These are phyloP conservation scores for Tolypocladium guangdongense DNA, from an alignment of 2,329 filamentous ascomycete genomes.

Conservation along the genomic window DNA sequence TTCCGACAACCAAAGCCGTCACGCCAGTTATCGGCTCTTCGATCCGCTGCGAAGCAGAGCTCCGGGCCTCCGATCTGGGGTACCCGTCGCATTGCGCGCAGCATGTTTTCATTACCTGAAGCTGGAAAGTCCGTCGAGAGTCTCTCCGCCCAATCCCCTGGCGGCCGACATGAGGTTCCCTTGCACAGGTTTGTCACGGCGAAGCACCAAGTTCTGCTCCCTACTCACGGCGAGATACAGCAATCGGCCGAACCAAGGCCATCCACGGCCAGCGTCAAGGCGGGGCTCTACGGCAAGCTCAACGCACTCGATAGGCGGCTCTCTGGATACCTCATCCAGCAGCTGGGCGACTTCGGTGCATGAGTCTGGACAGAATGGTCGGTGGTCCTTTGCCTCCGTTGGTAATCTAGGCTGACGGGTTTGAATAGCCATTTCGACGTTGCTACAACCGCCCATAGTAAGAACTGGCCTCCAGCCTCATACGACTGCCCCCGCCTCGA, in stretches of 20 bases:
- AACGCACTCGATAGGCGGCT: constrained; percentile 76
- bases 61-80: background rate
- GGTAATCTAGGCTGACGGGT: background rate
- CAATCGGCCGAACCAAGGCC: constrained; percentile 32
- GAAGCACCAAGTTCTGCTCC: background rate
- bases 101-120: constrained; percentile 48
- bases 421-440: constrained; percentile 68
- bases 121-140: constrained; percentile 58
- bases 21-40: constrained; percentile 23
- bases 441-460: constrained; percentile 84
- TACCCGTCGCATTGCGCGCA: constrained; percentile 13
- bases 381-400: constrained; percentile 4
- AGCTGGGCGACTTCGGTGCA: constrained; percentile 44
- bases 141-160: constrained; percentile 41
- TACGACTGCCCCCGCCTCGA: constrained; percentile 56
- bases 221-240: constrained; percentile 17
- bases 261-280: constrained; percentile 41
- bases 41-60: constrained; percentile 5
- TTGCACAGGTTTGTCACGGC: constrained; percentile 41
- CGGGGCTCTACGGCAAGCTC: constrained; percentile 82
- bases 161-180: constrained; percentile 42
- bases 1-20: constrained; percentile 17
- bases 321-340: constrained; percentile 57
- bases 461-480: constrained; percentile 79
- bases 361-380: constrained; percentile 80